Conservation (phyloP, 768 basidiomycete genomes). For the Hericium erinaceus region DNA sequence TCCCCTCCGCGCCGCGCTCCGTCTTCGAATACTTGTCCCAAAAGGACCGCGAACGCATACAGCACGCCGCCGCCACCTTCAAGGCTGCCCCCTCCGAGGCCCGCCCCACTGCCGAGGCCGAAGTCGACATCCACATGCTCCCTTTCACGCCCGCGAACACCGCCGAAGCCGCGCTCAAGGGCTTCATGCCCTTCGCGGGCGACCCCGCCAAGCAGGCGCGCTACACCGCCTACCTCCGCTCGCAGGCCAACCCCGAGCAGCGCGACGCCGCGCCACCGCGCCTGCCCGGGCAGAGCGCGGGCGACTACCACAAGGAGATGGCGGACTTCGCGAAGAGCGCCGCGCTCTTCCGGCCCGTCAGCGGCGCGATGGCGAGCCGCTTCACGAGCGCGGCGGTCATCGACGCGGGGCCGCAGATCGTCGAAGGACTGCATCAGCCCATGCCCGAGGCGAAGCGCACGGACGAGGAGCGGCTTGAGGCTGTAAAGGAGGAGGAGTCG, state of each 20-base stretch:
- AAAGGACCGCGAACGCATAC: conserved; percentile 82
- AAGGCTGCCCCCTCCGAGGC: conserved; percentile 18
- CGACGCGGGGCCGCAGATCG: conserved; percentile 51
- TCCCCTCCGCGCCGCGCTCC: conserved; percentile 63
- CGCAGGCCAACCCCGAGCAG: conserved; percentile 46
- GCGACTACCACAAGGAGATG: conserved; percentile 76
- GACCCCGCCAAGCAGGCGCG: conserved; percentile 77
- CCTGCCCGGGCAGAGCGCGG: conserved; percentile 48
- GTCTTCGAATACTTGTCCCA: conserved; percentile 93
- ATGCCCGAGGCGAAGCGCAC: conserved; percentile 36
- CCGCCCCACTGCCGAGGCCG: conserved; percentile 15
- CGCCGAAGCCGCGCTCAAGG: conserved; percentile 78
- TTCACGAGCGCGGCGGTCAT: conserved; percentile 76
- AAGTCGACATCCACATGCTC: conserved; percentile 20
- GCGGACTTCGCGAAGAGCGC: conserved; percentile 84
- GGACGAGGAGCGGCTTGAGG: conserved; percentile 19
- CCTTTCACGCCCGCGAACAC: conserved; percentile 56
- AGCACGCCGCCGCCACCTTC: conserved; percentile 36
- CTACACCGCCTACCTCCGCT: conserved; percentile 73
- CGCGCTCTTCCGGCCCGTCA: conserved; percentile 82
- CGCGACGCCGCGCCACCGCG: conserved; percentile 37
- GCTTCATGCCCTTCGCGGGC: conserved; percentile 81
- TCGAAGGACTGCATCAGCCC: conserved; percentile 45
- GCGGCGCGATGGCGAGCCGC: conserved; percentile 88
- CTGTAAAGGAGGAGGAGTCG: conserved; percentile 29